Evolutionary conservation across 2,329 filamentous ascomycete species (phyloP).

Genomic region (Claviceps sp.): DNA sequence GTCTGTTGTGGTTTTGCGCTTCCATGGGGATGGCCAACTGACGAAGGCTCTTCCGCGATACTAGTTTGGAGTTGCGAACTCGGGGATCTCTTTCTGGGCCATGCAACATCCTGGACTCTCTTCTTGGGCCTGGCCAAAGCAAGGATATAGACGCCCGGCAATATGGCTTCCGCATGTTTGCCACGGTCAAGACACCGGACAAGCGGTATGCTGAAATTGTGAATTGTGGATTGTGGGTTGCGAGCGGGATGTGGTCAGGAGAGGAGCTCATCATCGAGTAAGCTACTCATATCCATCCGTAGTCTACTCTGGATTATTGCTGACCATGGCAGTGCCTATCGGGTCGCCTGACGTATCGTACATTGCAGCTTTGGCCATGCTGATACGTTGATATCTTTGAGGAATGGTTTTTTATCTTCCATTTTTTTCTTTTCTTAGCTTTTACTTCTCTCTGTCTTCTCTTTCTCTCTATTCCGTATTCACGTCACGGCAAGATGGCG

Average conservation of each 20-base stretch:
- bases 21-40: not conserved
- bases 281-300: constrained; percentile 8
- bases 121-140: constrained; percentile 23
- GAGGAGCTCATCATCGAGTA: constrained; percentile 34
- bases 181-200: constrained; percentile 36
- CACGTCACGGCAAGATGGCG: not conserved
- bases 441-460: not conserved
- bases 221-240: constrained; percentile 37
- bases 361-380: not conserved
- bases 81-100: constrained; percentile 34
- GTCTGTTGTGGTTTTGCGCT: not conserved
- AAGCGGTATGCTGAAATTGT: constrained; percentile 34
- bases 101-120: constrained; percentile 27
- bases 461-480: not conserved
- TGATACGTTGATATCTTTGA: not conserved
- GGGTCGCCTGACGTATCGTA: not conserved
- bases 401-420: not conserved
- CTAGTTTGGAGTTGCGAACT: constrained; percentile 30
- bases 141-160: constrained; percentile 27
- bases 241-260: constrained; percentile 32
- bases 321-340: constrained; percentile 3
- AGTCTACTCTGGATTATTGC: not conserved
- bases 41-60: not conserved
- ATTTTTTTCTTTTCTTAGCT: not conserved
- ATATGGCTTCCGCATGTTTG: constrained; percentile 35